phyloP scores from a whole-genome alignment of 306 rosid species.

The Benincasa hispida region DNA sequence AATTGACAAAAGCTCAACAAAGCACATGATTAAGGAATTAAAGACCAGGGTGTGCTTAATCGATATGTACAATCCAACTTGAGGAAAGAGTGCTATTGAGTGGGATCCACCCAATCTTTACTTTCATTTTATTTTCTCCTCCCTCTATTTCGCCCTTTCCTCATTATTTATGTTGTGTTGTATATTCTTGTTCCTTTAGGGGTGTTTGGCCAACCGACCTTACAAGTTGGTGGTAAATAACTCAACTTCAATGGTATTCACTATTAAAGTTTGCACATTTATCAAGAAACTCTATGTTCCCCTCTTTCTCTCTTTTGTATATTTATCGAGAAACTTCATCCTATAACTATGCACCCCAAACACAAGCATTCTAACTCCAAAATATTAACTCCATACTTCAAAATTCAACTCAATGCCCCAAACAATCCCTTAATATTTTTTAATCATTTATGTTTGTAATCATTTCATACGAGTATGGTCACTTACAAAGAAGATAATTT shows the following conservation, averaged over 20 bases:
- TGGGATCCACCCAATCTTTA: not conserved
- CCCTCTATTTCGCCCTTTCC: not conserved
- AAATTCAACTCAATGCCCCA: no score
- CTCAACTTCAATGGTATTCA: no score
- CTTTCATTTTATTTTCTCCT: not conserved
- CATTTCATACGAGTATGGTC: not conserved
- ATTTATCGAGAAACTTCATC: no score
- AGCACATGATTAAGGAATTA: no score
- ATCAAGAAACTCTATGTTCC: no score
- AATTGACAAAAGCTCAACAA: not conserved
- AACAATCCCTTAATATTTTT: not conserved
- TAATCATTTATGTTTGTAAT: not conserved
- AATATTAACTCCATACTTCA: no score
- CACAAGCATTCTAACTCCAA: no score
- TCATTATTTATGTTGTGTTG: not conserved
- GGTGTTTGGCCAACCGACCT: no score
- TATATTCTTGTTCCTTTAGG: not conserved
- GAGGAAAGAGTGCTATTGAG: not conserved
- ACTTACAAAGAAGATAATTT: not conserved
- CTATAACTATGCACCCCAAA: no score
- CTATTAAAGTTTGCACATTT: no score
- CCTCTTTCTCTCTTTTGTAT: no score
- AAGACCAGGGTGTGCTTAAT: not conserved
- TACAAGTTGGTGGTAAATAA: no score
- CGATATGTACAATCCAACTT: not conserved